These are phyloP conservation scores for Bretschneidera sinensis DNA, from an alignment of 345 rosid species.

Conservation along the genomic window DNA sequence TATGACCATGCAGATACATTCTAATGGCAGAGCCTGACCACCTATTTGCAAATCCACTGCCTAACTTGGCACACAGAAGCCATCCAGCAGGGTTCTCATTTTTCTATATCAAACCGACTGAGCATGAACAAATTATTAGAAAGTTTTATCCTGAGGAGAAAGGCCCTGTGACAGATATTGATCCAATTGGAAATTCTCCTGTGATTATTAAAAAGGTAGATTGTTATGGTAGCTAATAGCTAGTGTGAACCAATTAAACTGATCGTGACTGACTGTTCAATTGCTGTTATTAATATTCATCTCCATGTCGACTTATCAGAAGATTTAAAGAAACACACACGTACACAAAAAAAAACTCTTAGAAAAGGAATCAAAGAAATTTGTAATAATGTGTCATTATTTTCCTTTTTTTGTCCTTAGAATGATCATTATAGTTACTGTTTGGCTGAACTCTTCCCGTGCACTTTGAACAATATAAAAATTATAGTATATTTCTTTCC, in stretches of 20 bases:
- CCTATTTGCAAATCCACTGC: too few species aligned
- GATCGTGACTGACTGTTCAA: too few species aligned
- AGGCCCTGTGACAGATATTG: constrained; percentile 59
- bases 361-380: not conserved
- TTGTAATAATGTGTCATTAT: not conserved
- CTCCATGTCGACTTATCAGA: not conserved
- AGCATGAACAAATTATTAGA: constrained; percentile 42
- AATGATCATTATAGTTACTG: not conserved
- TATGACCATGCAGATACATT: too few species aligned
- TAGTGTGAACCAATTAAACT: not conserved
- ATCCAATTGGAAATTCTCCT: constrained; percentile 84
- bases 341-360: too few species aligned
- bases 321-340: too few species aligned
- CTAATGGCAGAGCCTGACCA: too few species aligned
- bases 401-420: not conserved
- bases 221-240: not conserved
- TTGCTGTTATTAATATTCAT: too few species aligned
- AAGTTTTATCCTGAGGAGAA: constrained; percentile 64
- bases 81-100: constrained; percentile 68
- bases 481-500: not conserved
- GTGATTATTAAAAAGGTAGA: constrained; percentile 65
- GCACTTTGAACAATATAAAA: too few species aligned
- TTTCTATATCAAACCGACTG: constrained; percentile 68
- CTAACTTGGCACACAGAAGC: constrained; percentile 55
- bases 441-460: not conserved